These are phyloP conservation scores for Hypoxylon sp. DNA, from an alignment of 2,329 filamentous ascomycete genomes.

Conservation along the genomic window DNA sequence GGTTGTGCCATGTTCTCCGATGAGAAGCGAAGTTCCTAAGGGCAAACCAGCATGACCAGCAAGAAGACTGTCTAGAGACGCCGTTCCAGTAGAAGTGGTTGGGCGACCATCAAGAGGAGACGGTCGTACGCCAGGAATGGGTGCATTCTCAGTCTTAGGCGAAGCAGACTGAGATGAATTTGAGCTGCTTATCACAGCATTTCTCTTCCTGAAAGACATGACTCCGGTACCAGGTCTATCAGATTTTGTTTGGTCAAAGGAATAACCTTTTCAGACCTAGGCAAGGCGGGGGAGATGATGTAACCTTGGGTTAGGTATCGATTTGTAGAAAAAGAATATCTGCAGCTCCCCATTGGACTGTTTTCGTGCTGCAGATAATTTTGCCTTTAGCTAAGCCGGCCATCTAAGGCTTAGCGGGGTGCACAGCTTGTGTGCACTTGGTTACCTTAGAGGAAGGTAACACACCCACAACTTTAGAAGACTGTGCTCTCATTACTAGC, in stretches of 20 bases:
- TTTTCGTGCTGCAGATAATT: conserved; percentile 18
- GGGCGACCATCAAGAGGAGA: conserved; percentile 90
- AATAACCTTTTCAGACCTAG: neutral
- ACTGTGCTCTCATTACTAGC: neutral
- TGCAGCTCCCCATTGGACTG: conserved; percentile 10
- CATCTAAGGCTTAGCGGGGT: neutral
- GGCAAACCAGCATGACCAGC: conserved; percentile 89
- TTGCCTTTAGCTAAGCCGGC: neutral
- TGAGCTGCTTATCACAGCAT: conserved; percentile 64
- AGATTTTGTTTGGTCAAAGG: neutral
- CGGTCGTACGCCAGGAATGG: conserved; percentile 74
- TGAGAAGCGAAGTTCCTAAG: conserved; percentile 82
- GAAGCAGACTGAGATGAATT: conserved; percentile 53
- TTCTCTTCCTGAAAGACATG: conserved; percentile 74
- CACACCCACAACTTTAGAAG: neutral
- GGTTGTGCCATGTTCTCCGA: conserved; percentile 92
- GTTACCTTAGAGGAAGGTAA: neutral
- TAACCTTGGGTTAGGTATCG: conserved; percentile 11
- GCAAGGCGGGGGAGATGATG: neutral
- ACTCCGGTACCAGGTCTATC: neutral
- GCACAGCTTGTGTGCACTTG: neutral
- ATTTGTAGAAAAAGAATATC: conserved; percentile 13
- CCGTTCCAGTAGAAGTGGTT: conserved; percentile 92
- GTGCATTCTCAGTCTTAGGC: conserved; percentile 56
- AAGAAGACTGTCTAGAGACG: conserved; percentile 85